Conservation (phyloP, 2,329 filamentous ascomycete genomes). For the Delphinella strobiligena region DNA sequence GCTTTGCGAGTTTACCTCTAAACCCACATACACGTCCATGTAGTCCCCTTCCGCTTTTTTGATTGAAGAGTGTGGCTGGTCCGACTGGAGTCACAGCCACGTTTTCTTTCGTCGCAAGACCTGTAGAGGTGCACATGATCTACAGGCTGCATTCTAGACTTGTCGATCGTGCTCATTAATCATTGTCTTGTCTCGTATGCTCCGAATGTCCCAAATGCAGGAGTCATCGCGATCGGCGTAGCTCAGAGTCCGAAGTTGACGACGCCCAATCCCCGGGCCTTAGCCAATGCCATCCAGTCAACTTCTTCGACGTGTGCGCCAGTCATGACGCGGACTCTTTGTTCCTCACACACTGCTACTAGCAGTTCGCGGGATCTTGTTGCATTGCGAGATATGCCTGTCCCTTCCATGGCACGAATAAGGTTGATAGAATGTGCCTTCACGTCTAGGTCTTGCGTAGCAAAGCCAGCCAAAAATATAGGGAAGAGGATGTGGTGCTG, state of each 20-base stretch:
- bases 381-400: constrained; percentile 37
- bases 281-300: constrained; percentile 39
- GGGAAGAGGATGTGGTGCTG: constrained; percentile 40
- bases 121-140: too few species aligned
- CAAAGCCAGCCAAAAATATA: constrained; percentile 41
- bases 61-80: too few species aligned
- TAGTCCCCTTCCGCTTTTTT: too few species aligned
- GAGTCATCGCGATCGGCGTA: too few species aligned
- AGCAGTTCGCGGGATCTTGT: constrained; percentile 33
- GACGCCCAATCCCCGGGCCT: constrained; percentile 32
- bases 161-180: too few species aligned
- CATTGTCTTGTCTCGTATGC: too few species aligned
- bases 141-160: too few species aligned
- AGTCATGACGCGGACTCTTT: constrained; percentile 28
- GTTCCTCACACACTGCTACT: constrained; percentile 36
- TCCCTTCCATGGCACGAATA: constrained; percentile 34
- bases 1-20: too few species aligned
- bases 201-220: background rate
- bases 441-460: constrained; percentile 26
- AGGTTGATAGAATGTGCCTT: constrained; percentile 38
- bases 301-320: constrained; percentile 32
- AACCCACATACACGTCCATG: too few species aligned
- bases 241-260: constrained; percentile 40
- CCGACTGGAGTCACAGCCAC: too few species aligned
- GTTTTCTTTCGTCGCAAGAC: too few species aligned